Base-by-base conservation (phyloP, 2,329 filamentous ascomycete species). In the Cryphonectria nitschkei region DNA sequence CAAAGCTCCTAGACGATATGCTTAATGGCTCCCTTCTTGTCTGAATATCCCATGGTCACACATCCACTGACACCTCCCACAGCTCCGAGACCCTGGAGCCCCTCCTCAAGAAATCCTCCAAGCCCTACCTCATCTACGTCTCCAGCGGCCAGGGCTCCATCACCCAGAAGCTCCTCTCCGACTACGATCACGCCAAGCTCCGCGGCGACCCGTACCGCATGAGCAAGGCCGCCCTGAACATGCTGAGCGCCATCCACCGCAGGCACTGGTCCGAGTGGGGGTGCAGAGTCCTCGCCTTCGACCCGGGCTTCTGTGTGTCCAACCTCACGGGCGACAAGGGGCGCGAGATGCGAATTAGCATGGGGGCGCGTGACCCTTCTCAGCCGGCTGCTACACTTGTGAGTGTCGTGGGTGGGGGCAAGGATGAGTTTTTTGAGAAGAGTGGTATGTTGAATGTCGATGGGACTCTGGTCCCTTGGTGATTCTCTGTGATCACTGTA, bases 151-250 rank as follows among this genome's bases (percentile, higher is more conserved):
- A 79, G 65, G 80, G 80, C 34, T 81, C 80, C 19, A 72, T 82
- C 34, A 74, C 74, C 1, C 2, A 37, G 5, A 76, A 78, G 26
- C 71, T 77, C 3, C 73, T 78, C 66, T 75, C 76, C 4, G 69
- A 69, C 14, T 69, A 71, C 60, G 7, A 62, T 50, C 72, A 43
- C 11, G 64, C 69, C 26, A 13, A 75, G 1, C 13, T 77, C 39
- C 71, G 70, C 14, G 75, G 73, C 7, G 76, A 77, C 1, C 66
- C 74, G 3, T 81, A 81, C 70, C 77, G 79, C 41, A 78, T 80
- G 73, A 79, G 77, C 75, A 82, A 82, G 74, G 74, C 80, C 0
- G 80, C 80, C 0, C 58, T 82, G n/a, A 80, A 82, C 73, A 80
- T 82, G 81, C 56, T 80, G 3, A 74, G 79, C 1, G 77, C 75